These are phyloP conservation scores for Moesziomyces sp. DNA, from an alignment of 1,284 basidiomycete genomes.

Conservation along the genomic window DNA sequence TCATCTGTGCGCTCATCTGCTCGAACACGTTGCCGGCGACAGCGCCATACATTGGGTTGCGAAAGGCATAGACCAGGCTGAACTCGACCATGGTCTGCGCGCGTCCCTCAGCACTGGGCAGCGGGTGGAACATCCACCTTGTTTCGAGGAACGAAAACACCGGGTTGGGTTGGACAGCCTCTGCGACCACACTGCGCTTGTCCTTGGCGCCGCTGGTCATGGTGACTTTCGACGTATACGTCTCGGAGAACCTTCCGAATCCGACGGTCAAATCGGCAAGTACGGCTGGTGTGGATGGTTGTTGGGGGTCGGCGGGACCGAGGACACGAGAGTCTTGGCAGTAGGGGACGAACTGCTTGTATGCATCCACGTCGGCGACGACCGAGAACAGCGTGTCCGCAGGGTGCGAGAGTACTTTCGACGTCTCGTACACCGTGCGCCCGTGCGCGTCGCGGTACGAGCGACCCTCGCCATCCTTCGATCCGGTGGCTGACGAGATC, in stretches of 20 bases:
- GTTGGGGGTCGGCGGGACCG: slow-evolving; percentile 8
- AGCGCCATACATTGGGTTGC: slow-evolving; percentile 84
- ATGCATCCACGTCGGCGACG: slow-evolving; percentile 87
- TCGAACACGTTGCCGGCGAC: slow-evolving; percentile 85
- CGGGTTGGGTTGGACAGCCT: slow-evolving; percentile 70
- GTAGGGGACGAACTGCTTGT: slow-evolving; percentile 88
- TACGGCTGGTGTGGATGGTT: slow-evolving; percentile 5
- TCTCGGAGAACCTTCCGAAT: slow-evolving; percentile 86
- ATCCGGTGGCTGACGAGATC: slow-evolving; percentile 8
- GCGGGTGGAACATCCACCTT: slow-evolving; percentile 71
- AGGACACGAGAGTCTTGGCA: slow-evolving; percentile 82
- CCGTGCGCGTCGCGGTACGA: slow-evolving; percentile 36
- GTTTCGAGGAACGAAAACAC: slow-evolving; percentile 87
- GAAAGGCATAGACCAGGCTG: slow-evolving; percentile 81
- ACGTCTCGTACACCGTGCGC: slow-evolving; percentile 35
- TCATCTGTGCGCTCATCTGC: slow-evolving; percentile 86
- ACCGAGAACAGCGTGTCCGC: slow-evolving; percentile 80
- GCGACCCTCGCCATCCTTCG: slow-evolving; percentile 2
- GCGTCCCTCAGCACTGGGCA: neutral
- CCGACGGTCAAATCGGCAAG: slow-evolving; percentile 87
- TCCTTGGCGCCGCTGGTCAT: slow-evolving; percentile 76
- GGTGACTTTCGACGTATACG: slow-evolving; percentile 85
- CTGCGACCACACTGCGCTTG: slow-evolving; percentile 28
- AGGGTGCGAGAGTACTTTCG: slow-evolving; percentile 21
- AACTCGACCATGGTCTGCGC: slow-evolving; percentile 50